Evolutionary conservation across 345 rosid genomes (phyloP).

Genomic region (Rhizophora mangle): DNA sequence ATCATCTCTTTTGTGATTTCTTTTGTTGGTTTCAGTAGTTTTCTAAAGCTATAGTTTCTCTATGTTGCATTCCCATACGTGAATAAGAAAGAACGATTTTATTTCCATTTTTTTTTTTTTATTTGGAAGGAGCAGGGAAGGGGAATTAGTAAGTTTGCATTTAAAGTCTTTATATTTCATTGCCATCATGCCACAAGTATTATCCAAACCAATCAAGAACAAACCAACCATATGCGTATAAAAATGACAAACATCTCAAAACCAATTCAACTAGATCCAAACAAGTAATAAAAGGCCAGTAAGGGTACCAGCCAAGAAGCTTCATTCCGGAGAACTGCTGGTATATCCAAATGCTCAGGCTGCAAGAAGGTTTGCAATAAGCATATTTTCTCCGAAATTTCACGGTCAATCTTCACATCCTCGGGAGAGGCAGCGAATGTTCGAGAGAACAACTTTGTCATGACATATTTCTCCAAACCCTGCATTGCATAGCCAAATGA

Average conservation of each 20-base stretch:
- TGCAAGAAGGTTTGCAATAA: constrained; percentile 50
- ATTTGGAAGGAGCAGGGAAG: too few relatives aligned
- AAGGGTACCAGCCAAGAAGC: constrained; percentile 58
- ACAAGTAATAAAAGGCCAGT: constrained; percentile 4
- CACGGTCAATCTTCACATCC: constrained; percentile 41
- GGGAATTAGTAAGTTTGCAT: too few relatives aligned
- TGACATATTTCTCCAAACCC: constrained; percentile 63
- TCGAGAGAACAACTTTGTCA: constrained; percentile 48
- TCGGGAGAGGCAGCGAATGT: constrained; percentile 45
- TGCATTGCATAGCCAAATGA: constrained; percentile 13
- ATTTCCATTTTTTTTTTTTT: too few relatives aligned
- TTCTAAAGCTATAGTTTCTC: too few relatives aligned
- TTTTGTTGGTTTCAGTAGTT: too few relatives aligned
- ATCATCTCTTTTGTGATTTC: too few relatives aligned
- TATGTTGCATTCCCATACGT: too few relatives aligned
- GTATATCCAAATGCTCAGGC: constrained; percentile 63
- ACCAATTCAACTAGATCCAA: constrained; percentile 1
- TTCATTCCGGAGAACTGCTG: constrained; percentile 45
- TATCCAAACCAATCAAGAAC: not conserved
- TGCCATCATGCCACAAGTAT: too few relatives aligned
- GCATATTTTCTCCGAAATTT: constrained; percentile 44
- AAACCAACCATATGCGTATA: not conserved
- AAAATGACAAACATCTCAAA: not conserved
- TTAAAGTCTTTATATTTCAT: too few relatives aligned
- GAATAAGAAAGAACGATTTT: too few relatives aligned